Evolutionary conservation across 192 early-diverging fungal genomes (phyloP).

Genomic region (Rhizoclosmatium sp.): DNA sequence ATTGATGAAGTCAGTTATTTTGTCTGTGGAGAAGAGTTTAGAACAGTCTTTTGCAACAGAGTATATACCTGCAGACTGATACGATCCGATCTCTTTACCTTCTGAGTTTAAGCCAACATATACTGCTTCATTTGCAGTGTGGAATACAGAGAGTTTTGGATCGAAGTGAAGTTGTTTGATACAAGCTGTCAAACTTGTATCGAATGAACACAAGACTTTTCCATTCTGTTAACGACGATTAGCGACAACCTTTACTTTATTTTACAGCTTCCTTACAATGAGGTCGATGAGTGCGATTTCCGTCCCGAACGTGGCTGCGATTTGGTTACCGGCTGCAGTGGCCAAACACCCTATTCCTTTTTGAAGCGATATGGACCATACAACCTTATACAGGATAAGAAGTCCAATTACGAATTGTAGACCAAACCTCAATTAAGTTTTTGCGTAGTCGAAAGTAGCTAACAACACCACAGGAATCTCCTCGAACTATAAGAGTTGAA

Average conservation of each 20-base stretch:
- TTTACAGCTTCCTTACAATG: neutral
- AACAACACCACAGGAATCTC: neutral
- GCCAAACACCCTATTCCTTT: neutral
- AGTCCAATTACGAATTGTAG: neutral
- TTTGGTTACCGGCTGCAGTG: no score
- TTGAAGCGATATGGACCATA: neutral
- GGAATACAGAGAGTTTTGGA: neutral
- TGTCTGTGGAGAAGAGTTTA: no score
- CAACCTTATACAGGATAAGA: no score
- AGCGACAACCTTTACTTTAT: neutral
- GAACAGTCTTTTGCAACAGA: no score
- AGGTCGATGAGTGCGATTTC: neutral
- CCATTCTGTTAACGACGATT: neutral
- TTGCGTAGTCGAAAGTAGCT: neutral
- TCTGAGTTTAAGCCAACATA: neutral
- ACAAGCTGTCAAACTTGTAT: neutral
- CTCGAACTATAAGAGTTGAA: neutral
- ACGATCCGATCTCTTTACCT: conserved; percentile 4
- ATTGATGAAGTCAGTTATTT: no score
- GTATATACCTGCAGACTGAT: neutral
- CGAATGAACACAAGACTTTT: neutral
- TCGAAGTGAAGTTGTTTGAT: neutral
- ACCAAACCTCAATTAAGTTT: neutral
- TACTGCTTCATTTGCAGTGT: neutral
- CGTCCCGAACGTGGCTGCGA: neutral